Conservation (phyloP, 2,329 filamentous ascomycete species). For the Gremmenia infestans region DNA sequence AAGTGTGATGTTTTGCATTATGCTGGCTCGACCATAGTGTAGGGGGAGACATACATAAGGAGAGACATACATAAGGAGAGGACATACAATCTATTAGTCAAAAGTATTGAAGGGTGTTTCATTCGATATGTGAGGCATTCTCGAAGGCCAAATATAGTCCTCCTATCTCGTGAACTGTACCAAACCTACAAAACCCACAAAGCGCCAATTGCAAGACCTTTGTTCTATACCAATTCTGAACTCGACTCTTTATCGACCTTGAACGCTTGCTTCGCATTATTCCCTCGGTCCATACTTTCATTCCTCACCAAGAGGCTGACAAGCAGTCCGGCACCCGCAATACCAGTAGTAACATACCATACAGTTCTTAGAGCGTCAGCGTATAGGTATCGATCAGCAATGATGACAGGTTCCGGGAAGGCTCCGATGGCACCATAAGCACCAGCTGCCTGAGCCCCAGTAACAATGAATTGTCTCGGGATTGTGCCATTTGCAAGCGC, state of each 20-base stretch:
- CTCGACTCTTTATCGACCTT: neutral
- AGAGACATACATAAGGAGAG: neutral
- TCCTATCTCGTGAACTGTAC: neutral
- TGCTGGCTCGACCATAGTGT: no score
- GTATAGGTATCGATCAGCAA: slow-evolving; percentile 46
- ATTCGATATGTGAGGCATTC: neutral
- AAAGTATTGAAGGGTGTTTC: neutral
- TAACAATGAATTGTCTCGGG: slow-evolving; percentile 1
- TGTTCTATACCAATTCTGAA: neutral
- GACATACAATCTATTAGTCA: neutral
- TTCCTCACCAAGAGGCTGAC: slow-evolving; percentile 10
- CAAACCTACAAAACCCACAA: neutral
- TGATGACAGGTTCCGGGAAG: neutral
- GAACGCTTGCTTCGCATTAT: slow-evolving; percentile 10
- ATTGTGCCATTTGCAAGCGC: neutral
- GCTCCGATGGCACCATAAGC: slow-evolving; percentile 7
- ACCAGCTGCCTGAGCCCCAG: slow-evolving; percentile 7
- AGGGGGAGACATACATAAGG: no score
- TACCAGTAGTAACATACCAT: slow-evolving; percentile 48
- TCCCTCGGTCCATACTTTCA: slow-evolving; percentile 13
- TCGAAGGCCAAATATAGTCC: neutral
- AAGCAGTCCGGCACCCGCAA: slow-evolving; percentile 26
- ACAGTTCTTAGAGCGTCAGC: slow-evolving; percentile 45
- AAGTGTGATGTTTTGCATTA: no score
- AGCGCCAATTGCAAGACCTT: neutral